Evolutionary conservation across 208 protist species (phyloP).

Genomic region (Phytomonas francai): DNA sequence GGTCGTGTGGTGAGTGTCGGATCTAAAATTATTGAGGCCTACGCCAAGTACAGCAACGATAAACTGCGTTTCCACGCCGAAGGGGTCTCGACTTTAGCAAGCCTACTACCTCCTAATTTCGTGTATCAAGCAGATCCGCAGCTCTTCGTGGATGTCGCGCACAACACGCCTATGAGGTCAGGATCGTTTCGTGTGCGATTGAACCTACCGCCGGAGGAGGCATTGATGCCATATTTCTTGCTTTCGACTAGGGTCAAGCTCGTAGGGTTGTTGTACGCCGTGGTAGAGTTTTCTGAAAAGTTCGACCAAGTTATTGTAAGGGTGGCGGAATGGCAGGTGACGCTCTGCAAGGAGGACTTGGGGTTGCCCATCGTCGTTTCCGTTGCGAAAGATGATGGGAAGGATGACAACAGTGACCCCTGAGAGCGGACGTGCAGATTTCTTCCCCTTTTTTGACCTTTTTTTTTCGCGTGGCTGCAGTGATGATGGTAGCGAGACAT

Average conservation of each 20-base stretch:
- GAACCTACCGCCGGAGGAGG: constrained; percentile 10
- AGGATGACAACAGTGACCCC: constrained; percentile 9
- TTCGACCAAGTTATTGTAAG: constrained; percentile 56
- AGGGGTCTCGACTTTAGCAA: constrained; percentile 42
- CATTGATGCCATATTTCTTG: constrained; percentile 40
- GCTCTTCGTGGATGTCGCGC: constrained; percentile 33
- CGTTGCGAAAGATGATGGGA: constrained; percentile 9
- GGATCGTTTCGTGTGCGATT: constrained; percentile 28
- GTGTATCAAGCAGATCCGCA: constrained; percentile 31
- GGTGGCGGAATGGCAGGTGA: constrained; percentile 53
- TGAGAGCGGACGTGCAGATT: background rate
- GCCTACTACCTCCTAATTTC: constrained; percentile 42
- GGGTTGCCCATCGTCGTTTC: constrained; percentile 30
- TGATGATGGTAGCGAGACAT: background rate
- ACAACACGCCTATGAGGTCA: constrained; percentile 23
- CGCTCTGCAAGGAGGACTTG: constrained; percentile 48
- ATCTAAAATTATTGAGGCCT: constrained; percentile 79
- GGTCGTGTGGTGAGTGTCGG: constrained; percentile 67
- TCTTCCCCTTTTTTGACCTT: background rate
- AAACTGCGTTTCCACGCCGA: constrained; percentile 68
- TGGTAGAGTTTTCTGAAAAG: constrained; percentile 38
- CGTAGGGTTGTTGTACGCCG: constrained; percentile 37
- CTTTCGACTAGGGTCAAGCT: constrained; percentile 29
- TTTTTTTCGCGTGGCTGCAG: background rate
- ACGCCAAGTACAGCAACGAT: constrained; percentile 71